Conservation (phyloP, 495 filamentous ascomycete species). For the Viridothelium virens region DNA sequence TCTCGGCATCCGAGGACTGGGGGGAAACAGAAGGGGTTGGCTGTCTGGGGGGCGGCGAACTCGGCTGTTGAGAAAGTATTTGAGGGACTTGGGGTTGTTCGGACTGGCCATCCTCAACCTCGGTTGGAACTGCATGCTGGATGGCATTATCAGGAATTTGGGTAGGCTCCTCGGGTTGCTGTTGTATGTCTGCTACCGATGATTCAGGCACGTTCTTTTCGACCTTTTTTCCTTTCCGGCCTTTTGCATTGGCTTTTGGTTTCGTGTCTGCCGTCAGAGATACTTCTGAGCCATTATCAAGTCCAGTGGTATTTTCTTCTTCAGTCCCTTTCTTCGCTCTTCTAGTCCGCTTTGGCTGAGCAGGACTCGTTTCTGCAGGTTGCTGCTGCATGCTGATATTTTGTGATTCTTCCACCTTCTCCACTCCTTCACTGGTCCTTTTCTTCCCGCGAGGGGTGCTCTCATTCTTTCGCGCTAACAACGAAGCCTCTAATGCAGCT, state of each 20-base stretch:
- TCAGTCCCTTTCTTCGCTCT: constrained; percentile 6
- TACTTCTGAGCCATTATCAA: neutral
- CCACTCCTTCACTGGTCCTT: constrained; percentile 54
- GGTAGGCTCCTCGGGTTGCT: constrained; percentile 22
- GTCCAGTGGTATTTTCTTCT: constrained; percentile 35
- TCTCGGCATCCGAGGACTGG: constrained; percentile 75
- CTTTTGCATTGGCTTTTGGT: constrained; percentile 23
- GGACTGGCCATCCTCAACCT: constrained; percentile 8
- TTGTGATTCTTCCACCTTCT: constrained; percentile 25
- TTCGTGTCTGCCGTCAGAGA: neutral
- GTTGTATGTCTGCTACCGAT: constrained; percentile 27
- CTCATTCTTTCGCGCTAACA: neutral
- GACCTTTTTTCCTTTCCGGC: constrained; percentile 37
- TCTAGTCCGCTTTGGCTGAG: neutral
- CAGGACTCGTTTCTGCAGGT: constrained; percentile 26
- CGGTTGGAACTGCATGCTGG: constrained; percentile 12
- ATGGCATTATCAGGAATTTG: constrained; percentile 23
- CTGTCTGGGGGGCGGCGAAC: constrained; percentile 19
- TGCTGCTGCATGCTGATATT: constrained; percentile 25
- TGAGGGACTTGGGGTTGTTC: constrained; percentile 9
- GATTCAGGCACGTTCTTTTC: constrained; percentile 9
- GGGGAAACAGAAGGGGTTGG: constrained; percentile 53
- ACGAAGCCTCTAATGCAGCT: constrained; percentile 35
- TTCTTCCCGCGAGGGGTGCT: constrained; percentile 48
- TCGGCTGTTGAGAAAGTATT: constrained; percentile 11